Evolutionary conservation across 306 rosid species (phyloP), one percentile per base, ranked within the genome.

Genomic region (Medicago arabica): DNA sequence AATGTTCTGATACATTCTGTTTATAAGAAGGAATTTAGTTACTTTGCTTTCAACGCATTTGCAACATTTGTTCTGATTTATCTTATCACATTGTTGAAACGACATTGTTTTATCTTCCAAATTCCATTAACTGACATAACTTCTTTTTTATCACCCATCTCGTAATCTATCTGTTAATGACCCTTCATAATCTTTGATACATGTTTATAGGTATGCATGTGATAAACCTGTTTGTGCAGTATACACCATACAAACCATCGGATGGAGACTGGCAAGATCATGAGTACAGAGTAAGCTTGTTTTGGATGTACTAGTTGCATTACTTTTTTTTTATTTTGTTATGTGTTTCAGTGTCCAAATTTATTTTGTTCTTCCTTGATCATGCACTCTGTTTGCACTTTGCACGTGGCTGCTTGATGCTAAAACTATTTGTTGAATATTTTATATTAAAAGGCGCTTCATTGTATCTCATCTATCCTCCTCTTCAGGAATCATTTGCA

Each of bases 231-330:
- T 95, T 92, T 76, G 85, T 87, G 79, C 98, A 94, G 73, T 94
- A 94, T 76, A 94, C 97, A 28, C 97, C 98, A 34, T 92, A 95
- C 79, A 87, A 83, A 53, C 96, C 93, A 15, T 19, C 79, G 67
- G 95, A 92, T 71, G 98, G 97, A 53, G 74, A 86, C 87, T 95
- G 98, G 98, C 89, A 81, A 75, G 96, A 92, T 82, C 58, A 63
- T 51, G 80, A 76, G 41, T 94, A 92, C 77, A 87, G 98, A 74
- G 97, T 94, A 36, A 77, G 95, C 75, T 81, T 77, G 21, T 31
- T 70, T 79, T 12, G 11, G 73, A 40, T 67, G 71, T 68, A 81
- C 44, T 61, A n/a, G 72, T 68, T 61, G 34, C 16, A 15, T 70
- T 53, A 7, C 4, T 74, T 66, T 34, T 21, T 21, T 49, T 49